Evolutionary conservation across 73 alveolate species (phyloP).

Genomic region (Breviolum minutum): DNA sequence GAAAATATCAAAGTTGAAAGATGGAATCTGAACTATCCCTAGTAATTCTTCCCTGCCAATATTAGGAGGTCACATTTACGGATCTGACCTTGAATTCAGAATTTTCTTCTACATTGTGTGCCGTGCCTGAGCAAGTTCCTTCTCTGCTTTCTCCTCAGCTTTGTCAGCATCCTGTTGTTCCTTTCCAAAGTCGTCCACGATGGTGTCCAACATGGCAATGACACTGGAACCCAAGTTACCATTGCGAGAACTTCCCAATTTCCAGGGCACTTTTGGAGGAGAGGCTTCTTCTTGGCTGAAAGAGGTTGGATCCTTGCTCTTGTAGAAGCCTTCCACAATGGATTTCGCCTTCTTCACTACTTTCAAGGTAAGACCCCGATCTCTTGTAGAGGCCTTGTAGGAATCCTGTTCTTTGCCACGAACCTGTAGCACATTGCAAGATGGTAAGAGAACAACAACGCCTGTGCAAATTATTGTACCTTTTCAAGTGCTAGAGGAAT

Average conservation of each 20-base stretch:
- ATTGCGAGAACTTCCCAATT: conserved; percentile 55
- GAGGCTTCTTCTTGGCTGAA: background rate
- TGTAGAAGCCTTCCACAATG: conserved; percentile 58
- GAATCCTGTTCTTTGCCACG: conserved; percentile 53
- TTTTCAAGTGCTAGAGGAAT: background rate
- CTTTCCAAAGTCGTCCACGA: conserved; percentile 51
- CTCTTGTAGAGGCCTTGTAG: conserved; percentile 33
- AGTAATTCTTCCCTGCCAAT: no score
- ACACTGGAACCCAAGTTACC: conserved; percentile 54
- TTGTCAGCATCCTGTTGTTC: conserved; percentile 54
- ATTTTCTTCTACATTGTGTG: background rate
- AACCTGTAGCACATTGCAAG: background rate
- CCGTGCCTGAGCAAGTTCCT: conserved; percentile 10
- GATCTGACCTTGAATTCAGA: background rate
- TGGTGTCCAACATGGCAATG: conserved; percentile 74
- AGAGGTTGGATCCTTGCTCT: background rate
- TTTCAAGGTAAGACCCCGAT: conserved; percentile 9
- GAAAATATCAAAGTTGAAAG: no score
- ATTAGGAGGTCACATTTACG: no score
- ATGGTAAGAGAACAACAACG: background rate
- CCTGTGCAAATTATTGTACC: background rate
- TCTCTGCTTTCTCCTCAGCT: conserved; percentile 29
- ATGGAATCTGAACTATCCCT: no score
- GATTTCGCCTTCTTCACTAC: conserved; percentile 70
- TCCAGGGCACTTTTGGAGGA: background rate